Conservation (phyloP, 371 early-diverging fungal genomes). For the Mucor saturninus region DNA sequence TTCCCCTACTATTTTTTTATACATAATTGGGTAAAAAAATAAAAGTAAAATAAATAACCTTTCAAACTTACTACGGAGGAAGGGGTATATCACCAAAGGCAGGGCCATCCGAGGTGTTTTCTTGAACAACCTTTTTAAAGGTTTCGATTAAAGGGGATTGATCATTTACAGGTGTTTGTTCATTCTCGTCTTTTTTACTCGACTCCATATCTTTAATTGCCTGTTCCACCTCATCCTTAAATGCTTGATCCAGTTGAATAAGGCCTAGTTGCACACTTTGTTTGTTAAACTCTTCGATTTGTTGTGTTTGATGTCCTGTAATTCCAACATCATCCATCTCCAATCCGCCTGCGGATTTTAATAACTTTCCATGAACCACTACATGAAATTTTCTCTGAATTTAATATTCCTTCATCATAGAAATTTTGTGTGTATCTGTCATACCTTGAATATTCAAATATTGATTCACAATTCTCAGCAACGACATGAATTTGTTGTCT, state of each 20-base stretch:
- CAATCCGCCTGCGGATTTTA: conserved; percentile 45
- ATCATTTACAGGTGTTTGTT: not conserved
- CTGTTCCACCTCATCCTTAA: conserved; percentile 50
- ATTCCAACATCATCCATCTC: conserved; percentile 78
- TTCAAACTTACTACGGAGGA: conserved; percentile 72
- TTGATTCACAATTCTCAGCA: conserved; percentile 93
- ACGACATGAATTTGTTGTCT: conserved; percentile 85
- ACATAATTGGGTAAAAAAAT: not conserved
- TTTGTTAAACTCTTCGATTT: conserved; percentile 84
- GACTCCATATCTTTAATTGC: conserved; percentile 38
- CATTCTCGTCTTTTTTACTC: conserved; percentile 23
- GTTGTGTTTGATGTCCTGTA: conserved; percentile 76
- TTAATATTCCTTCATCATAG: not conserved
- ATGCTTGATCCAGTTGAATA: conserved; percentile 39
- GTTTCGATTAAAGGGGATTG: conserved; percentile 43
- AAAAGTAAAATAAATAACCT: not conserved
- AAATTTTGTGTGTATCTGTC: too few relatives aligned
- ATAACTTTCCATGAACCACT: conserved; percentile 41
- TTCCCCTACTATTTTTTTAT: conserved; percentile 56
- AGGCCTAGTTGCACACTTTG: conserved; percentile 47
- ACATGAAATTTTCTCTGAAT: not conserved
- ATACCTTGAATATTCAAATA: conserved; percentile 84
- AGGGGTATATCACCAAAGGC: conserved; percentile 56
- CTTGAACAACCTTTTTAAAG: conserved; percentile 45
- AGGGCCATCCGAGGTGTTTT: conserved; percentile 46